Base-by-base conservation (phyloP, 2,329 filamentous ascomycete species). In the Metarhizium robertsii region DNA sequence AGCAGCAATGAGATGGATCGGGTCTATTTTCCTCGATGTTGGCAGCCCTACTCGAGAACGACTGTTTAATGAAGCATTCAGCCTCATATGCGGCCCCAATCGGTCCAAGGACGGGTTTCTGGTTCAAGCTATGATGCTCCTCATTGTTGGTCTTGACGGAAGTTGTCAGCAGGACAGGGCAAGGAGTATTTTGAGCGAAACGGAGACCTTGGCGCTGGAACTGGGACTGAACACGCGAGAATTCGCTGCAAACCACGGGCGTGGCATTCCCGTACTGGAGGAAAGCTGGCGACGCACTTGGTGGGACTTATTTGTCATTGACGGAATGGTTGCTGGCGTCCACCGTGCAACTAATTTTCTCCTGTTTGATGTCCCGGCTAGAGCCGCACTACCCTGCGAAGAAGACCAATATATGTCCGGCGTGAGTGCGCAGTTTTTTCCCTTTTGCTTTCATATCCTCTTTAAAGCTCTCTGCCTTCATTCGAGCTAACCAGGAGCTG, bases 251-350 rank as follows among this genome's bases (percentile, higher is more conserved):
- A 70, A 78, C 5, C 76, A 90, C 62, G 85, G 87, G 16, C 75
- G 78, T 32, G 82, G 83, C 5, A 81, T 87, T 57, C 76, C 82
- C 0, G 75, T 90, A 2, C 67, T 92, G 3, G 88, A 92, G 66
- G 92, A 96, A 69, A 89, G 86, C 67, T 87, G 90, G 81, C 81
- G 90, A 18, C 79, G 92, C 57, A 96, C 91, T 1, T 96, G 91
- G 91, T 96, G 92, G 92, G 90, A 84, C 59, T 66, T 84, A 4
- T 92, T 86, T 65, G 80, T 89, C n/a, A 80, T 90, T 14, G 90
- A 95, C 66, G 89, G 87, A 54, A 87, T 95, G 79, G 79, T 95
- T 61, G 88, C 90, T 5, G 89, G 88, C 3, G 84, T 95, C 61
- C 88, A 88, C 61, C 80, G 85, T 13, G 80, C 83, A 58, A 86